Base-by-base conservation (phyloP, 2,329 filamentous ascomycete species). In the Colletotrichum spaethianum region DNA sequence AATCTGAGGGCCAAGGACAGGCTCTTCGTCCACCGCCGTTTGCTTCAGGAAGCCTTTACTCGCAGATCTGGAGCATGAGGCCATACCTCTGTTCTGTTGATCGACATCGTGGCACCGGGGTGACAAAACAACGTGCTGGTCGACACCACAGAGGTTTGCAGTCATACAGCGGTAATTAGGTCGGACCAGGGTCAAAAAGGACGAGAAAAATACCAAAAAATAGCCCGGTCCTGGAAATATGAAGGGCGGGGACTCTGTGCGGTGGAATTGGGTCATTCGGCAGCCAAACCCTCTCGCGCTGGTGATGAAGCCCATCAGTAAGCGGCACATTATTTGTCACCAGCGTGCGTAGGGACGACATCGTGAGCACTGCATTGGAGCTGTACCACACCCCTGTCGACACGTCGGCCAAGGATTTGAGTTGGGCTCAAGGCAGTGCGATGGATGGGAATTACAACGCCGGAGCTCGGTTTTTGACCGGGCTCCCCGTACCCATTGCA, bases 371-470 rank as follows among this genome's bases (percentile, higher is more conserved):
- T 4, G 26, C 36, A 14, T 44, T 18, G n/a, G 14, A 40, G 36
- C 44, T 31, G 26, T 56, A 48, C n/a, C 40, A 65, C 50, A 53
- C 59, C 65, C 23, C 52, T n/a, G 16, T 8, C 33, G 11, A 16
- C 20, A 50, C 42, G 12, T 18, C 38, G 23, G 3, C 12, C 8
- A 48, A 46, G 31, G 20, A 62, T 4, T 23, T 23, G 40, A 26
- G 26, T 9, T 6, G 2, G 23, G 2, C 12, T 33, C n/a, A 46
- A 26, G 53, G 14, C 26, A 26, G 9, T 16, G 23, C 16, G 20
- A 50, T 31, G 60, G 9, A 44, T 18, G 40, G 4, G 2, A 16
- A 16, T 4, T 3, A 20, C 11, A 50, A 12, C 40, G 3, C 36
- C 33, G 33, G 23, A 26, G n/a, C 36, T 59, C 26, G n/a, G 14